Conservation (phyloP, 1,139 yeast species). For the Kodamaea plutei region DNA sequence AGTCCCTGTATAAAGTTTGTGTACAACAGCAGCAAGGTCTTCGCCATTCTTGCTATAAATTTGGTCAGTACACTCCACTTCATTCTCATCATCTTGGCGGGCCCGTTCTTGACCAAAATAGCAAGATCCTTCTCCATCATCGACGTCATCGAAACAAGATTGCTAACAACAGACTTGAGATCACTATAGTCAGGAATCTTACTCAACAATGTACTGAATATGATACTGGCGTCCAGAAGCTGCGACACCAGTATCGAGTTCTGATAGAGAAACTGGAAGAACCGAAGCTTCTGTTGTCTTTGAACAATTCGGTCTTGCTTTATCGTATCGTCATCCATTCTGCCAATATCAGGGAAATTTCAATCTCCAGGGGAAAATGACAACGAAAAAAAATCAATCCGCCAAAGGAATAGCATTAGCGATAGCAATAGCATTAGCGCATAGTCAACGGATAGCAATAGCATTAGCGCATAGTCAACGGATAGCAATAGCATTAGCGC, state of each 20-base stretch:
- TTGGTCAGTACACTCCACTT: constrained; percentile 1
- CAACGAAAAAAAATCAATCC: too few relatives aligned
- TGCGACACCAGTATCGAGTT: constrained; percentile 6
- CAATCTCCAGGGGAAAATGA: not conserved
- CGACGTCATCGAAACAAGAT: constrained; percentile 21
- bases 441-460: too few relatives aligned
- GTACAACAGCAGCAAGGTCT: constrained; percentile 4
- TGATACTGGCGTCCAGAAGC: constrained; percentile 32
- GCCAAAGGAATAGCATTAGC: too few relatives aligned
- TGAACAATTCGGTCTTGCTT: constrained; percentile 1
- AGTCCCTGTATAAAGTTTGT: constrained; percentile 4
- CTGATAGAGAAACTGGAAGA: constrained; percentile 20
- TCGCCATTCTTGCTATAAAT: constrained; percentile 2
- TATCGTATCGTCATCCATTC: not conserved
- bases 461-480: too few relatives aligned
- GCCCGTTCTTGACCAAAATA: constrained; percentile 4
- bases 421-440: too few relatives aligned
- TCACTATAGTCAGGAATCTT: constrained; percentile 44
- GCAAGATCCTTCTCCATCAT: constrained; percentile 31
- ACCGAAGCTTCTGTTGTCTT: constrained; percentile 4
- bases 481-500: too few relatives aligned
- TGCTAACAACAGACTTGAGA: constrained; percentile 31
- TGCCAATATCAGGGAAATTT: too few relatives aligned
- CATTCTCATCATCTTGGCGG: constrained; percentile 3
- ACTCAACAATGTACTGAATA: constrained; percentile 36